These are phyloP conservation scores for Gossypium trilobum DNA, from an alignment of 441 rosid species.

Conservation along the genomic window DNA sequence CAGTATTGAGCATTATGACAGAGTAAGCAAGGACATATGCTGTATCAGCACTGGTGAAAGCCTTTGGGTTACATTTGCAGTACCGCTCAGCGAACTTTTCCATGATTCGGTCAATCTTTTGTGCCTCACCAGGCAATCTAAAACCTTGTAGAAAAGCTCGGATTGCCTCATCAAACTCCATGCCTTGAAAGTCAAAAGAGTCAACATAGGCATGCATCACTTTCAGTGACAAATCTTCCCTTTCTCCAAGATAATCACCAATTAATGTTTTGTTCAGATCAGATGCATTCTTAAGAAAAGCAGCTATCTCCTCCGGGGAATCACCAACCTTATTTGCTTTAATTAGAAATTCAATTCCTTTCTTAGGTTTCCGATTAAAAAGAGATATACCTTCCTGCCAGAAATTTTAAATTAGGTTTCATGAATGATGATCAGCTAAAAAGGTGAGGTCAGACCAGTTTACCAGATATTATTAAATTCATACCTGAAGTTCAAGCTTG, in stretches of 20 bases:
- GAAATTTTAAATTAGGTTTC: conserved; percentile 36
- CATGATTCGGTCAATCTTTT: conserved; percentile 96
- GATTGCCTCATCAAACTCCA: conserved; percentile 97
- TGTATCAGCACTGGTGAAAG: conserved; percentile 87
- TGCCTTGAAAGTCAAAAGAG: conserved; percentile 77
- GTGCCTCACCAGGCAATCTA: conserved; percentile 99
- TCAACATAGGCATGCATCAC: conserved; percentile 98
- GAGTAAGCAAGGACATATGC: conserved; percentile 98
- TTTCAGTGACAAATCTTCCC: conserved; percentile 81
- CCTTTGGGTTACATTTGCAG: conserved; percentile 91
- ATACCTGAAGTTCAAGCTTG: conserved; percentile 97
- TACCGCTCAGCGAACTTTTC: conserved; percentile 94
- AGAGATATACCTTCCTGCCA: conserved; percentile 99
- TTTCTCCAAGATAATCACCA: conserved; percentile 97
- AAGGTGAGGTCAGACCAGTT: conserved; percentile 9
- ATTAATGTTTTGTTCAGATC: conserved; percentile 78
- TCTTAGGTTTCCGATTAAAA: conserved; percentile 88
- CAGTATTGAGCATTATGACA: conserved; percentile 92
- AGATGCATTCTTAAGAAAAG: conserved; percentile 75
- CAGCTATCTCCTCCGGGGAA: conserved; percentile 91
- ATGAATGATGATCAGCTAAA: conserved; percentile 13
- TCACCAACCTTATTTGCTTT: conserved; percentile 91
- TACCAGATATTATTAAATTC: conserved; percentile 1
- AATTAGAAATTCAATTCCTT: conserved; percentile 92
- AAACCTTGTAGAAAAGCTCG: conserved; percentile 79